Evolutionary conservation across 352 stramenopile genomes (phyloP), one percentile per base, ranked within the genome.

Genomic region (Achlya hypogyna): DNA sequence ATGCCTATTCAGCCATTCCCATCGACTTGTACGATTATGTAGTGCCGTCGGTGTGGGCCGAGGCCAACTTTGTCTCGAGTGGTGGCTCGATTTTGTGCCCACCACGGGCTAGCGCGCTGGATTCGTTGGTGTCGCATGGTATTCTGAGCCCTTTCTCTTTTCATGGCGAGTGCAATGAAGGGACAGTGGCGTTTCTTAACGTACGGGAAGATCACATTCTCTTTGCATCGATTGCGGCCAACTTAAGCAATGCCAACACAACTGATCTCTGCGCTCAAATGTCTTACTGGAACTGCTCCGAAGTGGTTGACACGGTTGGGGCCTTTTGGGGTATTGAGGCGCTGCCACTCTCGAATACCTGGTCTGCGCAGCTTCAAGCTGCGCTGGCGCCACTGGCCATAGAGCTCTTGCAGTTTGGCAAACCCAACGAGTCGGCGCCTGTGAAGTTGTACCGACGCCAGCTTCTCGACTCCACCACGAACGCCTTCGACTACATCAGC

Each of bases 331-430:
- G 42, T 18, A 49, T 49, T n/a, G n/a, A n/a, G n/a, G n/a, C n/a
- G n/a, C n/a, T n/a, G n/a, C n/a, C n/a, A n/a, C n/a, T n/a, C n/a
- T n/a, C n/a, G n/a, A n/a, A n/a, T n/a, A n/a, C n/a, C 42, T 49
- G 42, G 42, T 18, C 42, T 49, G 22, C 42, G 18, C 42, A 49
- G 42, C 42, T 49, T 49, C 22, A 49, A 22, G 42, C 18, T 49
- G 42, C 42, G 22, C 18, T 22, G 18, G 18, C 18, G 42, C 22
- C 42, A 49, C 42, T 49, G 22, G 18, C 22, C 42, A 51, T 51
- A 42, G 12, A 62, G n/a, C n/a, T n/a, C n/a, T n/a, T 59, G 6
- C 51, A 59, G 25, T 59, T 59, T 59, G 51, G 51, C 14, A 8
- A 20, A n/a, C 8, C 40, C 31, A 59, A 59, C 25, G 23, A 5